Conservation (phyloP, 768 basidiomycete species). For the Amyloporia xantha region DNA sequence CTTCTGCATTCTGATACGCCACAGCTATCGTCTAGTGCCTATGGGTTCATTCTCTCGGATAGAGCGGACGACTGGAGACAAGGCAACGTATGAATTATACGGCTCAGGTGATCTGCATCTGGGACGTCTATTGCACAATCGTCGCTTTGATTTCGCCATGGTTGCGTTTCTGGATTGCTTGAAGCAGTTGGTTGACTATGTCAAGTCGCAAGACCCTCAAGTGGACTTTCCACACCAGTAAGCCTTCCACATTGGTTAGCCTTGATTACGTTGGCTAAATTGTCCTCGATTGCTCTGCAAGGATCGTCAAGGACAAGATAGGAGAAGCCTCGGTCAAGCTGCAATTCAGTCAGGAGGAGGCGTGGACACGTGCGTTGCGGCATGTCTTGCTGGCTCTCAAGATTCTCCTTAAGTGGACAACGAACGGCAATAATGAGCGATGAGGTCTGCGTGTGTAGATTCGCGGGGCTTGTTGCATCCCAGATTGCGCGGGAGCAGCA, state of each 20-base stretch:
- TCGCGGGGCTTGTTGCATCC: no score
- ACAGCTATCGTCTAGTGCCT: slow-evolving; percentile 83
- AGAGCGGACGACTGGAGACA: slow-evolving; percentile 76
- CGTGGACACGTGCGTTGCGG: slow-evolving; percentile 89
- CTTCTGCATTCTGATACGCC: background rate
- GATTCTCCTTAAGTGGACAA: slow-evolving; percentile 82
- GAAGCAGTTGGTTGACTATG: slow-evolving; percentile 84
- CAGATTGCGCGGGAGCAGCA: no score
- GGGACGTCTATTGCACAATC: slow-evolving; percentile 85
- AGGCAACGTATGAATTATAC: slow-evolving; percentile 84
- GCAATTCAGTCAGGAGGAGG: slow-evolving; percentile 92
- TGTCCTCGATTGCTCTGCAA: slow-evolving; percentile 24
- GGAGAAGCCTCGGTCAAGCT: slow-evolving; percentile 92
- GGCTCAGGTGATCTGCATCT: slow-evolving; percentile 91
- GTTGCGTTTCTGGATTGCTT: slow-evolving; percentile 94
- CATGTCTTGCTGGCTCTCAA: slow-evolving; percentile 88
- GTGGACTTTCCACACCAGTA: slow-evolving; percentile 86
- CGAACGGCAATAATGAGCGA: slow-evolving; percentile 66
- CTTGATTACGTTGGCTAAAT: background rate
- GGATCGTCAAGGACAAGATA: slow-evolving; percentile 90
- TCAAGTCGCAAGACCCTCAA: slow-evolving; percentile 61
- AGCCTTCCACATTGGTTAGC: slow-evolving; percentile 26
- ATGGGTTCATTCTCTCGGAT: slow-evolving; percentile 95
- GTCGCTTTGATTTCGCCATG: slow-evolving; percentile 94
- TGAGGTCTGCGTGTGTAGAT: background rate